A percentile compares a stretch with the other conserved stretches of the same genome.
phyloP scores from a whole-genome alignment of 2,329 filamentous ascomycete species.

The Volutella citrinella region DNA sequence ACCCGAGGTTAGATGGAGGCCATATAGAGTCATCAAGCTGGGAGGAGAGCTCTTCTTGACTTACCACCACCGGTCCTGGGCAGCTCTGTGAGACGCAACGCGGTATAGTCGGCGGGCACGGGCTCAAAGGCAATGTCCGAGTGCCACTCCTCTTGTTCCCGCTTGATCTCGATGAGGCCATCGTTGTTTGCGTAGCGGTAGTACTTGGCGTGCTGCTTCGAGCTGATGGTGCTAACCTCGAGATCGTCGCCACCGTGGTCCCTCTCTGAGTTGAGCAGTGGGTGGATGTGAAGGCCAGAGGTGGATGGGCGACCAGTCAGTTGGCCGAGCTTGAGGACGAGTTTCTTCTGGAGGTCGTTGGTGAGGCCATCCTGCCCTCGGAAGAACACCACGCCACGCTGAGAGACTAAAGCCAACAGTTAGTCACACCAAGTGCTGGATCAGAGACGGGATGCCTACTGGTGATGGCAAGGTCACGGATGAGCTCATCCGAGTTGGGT shows the following conservation, averaged over 20 bases:
- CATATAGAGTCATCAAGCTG: too few species aligned
- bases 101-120: conserved; percentile 60
- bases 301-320: conserved; percentile 54
- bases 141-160: conserved; percentile 44
- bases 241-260: conserved; percentile 54
- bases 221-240: conserved; percentile 61
- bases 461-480: conserved; percentile 66
- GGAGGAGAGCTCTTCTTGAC: too few species aligned
- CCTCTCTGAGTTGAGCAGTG: conserved; percentile 50
- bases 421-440: neutral
- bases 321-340: conserved; percentile 59
- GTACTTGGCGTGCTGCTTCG: conserved; percentile 49
- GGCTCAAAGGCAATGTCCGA: conserved; percentile 65
- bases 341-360: conserved; percentile 63
- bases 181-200: conserved; percentile 38
- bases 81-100: conserved; percentile 51
- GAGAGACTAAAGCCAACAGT: conserved; percentile 50
- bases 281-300: conserved; percentile 59
- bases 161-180: conserved; percentile 17
- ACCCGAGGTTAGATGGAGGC: too few species aligned
- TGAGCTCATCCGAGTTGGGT: conserved; percentile 58
- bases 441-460: conserved; percentile 39
- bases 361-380: conserved; percentile 59
- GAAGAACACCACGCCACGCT: conserved; percentile 69
- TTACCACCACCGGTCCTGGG: conserved; percentile 53